Base-by-base conservation (phyloP, 805 yeast species). In the Myxozyma udenii region DNA sequence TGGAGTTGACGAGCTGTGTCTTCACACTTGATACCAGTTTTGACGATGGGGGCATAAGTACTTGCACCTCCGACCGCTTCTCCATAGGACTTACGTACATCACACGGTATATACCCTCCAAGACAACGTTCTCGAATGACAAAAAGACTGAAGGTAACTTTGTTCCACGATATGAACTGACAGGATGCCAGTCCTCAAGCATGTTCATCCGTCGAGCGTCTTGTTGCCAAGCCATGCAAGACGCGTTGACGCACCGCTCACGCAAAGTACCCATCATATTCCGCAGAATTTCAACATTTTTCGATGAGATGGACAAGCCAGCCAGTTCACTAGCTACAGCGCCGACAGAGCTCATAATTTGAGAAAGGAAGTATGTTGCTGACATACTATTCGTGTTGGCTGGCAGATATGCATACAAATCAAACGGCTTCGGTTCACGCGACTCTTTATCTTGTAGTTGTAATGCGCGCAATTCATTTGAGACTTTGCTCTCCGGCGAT, bases 371-470 rank as follows among this genome's bases (percentile, higher is more conserved):
- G 57, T 77, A 73, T 32, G 81, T 65, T 2, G 84, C 73, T 41
- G 86, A 74, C 22, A 85, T 68, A 6, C 84, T 77, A 62, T 84
- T 85, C 1, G 88, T 73, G 48, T 73, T 72, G 1, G 84, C 83
- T 2, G 91, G 90, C 21, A 83, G 63, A 61, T 81, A 82, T 1
- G 83, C 83, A 64, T 61, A 61, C 18, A 49, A 30, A 23, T 56
- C 51, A 22, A 30, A 56, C 5, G 35, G 40, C 18, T 44, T 50
- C 24, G 49, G 49, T 24, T 45, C 7, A 14, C 46, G 33, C 67
- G 48, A 6, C 6, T 18, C 36, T n/a, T 26, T 25, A 5, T 28
- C 40, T n/a, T 28, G 11, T 25, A 14, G 28, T 16, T 28, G 33
- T 28, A 28, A 14, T 28, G 9, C 14, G 14, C 14, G 33, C 12